A percentile compares a stretch with the other conserved stretches of the same genome.
Evolutionary conservation across 2,329 filamentous ascomycete genomes (phyloP).

Genomic region (Fusarium verrucosum): DNA sequence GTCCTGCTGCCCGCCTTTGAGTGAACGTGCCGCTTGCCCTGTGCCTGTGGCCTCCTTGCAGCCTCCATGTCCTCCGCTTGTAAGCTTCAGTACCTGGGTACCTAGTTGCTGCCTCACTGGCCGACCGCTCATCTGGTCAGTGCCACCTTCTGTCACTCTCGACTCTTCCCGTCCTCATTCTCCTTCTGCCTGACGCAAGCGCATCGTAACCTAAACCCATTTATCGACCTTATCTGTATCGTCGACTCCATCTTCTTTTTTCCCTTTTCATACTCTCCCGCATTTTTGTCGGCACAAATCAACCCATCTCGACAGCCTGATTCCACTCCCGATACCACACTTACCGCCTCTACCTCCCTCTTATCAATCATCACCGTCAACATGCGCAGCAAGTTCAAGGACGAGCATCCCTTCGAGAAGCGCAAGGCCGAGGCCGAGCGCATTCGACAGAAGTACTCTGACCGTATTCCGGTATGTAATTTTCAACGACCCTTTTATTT

Average conservation of each 20-base stretch:
- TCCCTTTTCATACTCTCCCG: conserved; percentile 2
- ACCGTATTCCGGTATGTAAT: conserved; percentile 91
- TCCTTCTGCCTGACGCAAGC: conserved; percentile 45
- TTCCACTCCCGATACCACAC: conserved; percentile 22
- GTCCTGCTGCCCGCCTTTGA: no score
- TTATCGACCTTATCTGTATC: conserved; percentile 19
- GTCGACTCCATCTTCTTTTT: conserved; percentile 35
- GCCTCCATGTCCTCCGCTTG: no score
- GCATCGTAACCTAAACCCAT: conserved; percentile 43
- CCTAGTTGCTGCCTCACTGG: conserved; percentile 31
- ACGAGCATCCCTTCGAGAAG: conserved; percentile 99
- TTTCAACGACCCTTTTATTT: conserved; percentile 13
- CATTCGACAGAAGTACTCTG: conserved; percentile 98
- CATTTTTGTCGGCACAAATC: conserved; percentile 1
- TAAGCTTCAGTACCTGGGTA: conserved; percentile 18
- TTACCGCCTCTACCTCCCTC: conserved; percentile 26
- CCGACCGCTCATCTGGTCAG: conserved; percentile 45
- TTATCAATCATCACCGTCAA: conserved; percentile 55
- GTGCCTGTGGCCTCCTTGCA: conserved; percentile 33
- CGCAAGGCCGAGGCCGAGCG: conserved; percentile 99
- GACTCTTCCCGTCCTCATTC: conserved; percentile 35
- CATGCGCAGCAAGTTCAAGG: conserved; percentile 99
- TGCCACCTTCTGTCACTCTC: conserved; percentile 37
- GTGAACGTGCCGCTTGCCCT: conserved; percentile 34
- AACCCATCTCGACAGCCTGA: conserved; percentile 17